Percentiles rank a stretch among this genome's conserved stretches.
phyloP scores from a whole-genome alignment of 1,139 yeast species.

The Suhomyces panamericanus region DNA sequence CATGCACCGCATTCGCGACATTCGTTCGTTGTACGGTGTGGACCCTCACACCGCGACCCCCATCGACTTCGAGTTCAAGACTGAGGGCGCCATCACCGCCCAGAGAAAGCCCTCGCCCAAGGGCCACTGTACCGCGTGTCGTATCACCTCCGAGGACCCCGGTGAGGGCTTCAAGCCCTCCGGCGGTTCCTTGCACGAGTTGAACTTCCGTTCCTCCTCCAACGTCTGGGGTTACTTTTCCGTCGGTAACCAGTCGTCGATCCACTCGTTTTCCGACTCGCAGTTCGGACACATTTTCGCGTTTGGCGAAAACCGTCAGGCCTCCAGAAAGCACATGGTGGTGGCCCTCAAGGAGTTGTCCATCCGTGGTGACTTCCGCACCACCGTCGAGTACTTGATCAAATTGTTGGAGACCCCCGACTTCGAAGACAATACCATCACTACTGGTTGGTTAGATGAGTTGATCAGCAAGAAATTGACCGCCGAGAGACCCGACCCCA shows the following conservation, averaged over 20 bases:
- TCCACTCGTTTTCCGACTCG: constrained; percentile 96
- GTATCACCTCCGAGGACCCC: constrained; percentile 98
- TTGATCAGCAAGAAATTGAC: constrained; percentile 89
- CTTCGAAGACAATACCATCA: constrained; percentile 92
- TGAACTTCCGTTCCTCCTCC: constrained; percentile 93
- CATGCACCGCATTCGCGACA: constrained; percentile 89
- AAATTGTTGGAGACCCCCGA: constrained; percentile 94
- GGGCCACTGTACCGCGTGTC: constrained; percentile 98
- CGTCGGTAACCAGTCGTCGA: constrained; percentile 93
- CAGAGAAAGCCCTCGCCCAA: constrained; percentile 94
- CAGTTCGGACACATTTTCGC: constrained; percentile 99
- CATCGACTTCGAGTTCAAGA: constrained; percentile 85
- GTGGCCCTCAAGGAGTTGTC: constrained; percentile 95
- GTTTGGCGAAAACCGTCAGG: constrained; percentile 97
- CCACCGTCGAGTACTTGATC: constrained; percentile 95
- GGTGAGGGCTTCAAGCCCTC: constrained; percentile 99
- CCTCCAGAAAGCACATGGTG: constrained; percentile 97
- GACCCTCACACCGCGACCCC: constrained; percentile 92
- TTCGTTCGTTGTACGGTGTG: constrained; percentile 88
- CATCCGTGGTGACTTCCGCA: constrained; percentile 96
- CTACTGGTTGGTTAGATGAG: constrained; percentile 99
- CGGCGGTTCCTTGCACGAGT: constrained; percentile 93
- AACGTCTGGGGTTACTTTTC: constrained; percentile 99
- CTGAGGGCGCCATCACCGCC: constrained; percentile 65
- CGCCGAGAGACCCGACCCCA: constrained; percentile 93